Evolutionary conservation across 805 yeast genomes (phyloP).

Genomic region (Sugiyamaella qingdaonensis): DNA sequence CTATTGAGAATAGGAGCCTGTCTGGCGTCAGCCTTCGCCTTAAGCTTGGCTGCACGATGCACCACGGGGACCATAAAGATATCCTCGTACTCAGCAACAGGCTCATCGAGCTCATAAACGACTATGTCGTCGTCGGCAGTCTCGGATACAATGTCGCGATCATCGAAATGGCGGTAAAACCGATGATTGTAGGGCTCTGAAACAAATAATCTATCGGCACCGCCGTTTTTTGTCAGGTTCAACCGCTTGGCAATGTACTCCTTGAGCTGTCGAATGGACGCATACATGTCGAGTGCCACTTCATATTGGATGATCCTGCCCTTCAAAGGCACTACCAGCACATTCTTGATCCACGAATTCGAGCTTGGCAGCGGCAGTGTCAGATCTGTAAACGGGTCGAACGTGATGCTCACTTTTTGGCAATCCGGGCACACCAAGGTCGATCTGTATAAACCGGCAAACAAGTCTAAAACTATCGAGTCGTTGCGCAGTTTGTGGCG

Average conservation of each 20-base stretch:
- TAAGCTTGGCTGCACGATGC: slow-evolving; percentile 10
- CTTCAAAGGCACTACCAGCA: slow-evolving; percentile 58
- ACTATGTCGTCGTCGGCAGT: slow-evolving; percentile 63
- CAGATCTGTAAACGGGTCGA: slow-evolving; percentile 89
- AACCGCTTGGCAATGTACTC: slow-evolving; percentile 51
- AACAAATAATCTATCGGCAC: slow-evolving; percentile 42
- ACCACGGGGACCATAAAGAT: slow-evolving; percentile 23
- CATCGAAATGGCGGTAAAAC: slow-evolving; percentile 66
- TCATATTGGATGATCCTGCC: slow-evolving; percentile 27
- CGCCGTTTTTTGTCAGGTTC: slow-evolving; percentile 21
- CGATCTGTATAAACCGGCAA: slow-evolving; percentile 87
- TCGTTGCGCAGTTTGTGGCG: slow-evolving; percentile 77
- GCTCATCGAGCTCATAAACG: slow-evolving; percentile 49
- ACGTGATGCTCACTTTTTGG: slow-evolving; percentile 72
- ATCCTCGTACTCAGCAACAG: slow-evolving; percentile 10
- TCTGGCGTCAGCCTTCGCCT: slow-evolving; percentile 3
- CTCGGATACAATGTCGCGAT: slow-evolving; percentile 54
- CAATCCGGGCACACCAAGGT: slow-evolving; percentile 87
- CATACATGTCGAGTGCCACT: slow-evolving; percentile 65
- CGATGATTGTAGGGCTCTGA: slow-evolving; percentile 63
- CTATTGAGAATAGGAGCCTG: slow-evolving; percentile 4
- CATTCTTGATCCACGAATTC: slow-evolving; percentile 63
- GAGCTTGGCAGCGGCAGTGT: slow-evolving; percentile 84
- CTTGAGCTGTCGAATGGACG: slow-evolving; percentile 62
- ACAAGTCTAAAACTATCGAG: slow-evolving; percentile 77